Percentiles rank a stretch among this genome's conserved stretches.
Conservation (phyloP, 331 rosid species). For the Saraca asoca region DNA sequence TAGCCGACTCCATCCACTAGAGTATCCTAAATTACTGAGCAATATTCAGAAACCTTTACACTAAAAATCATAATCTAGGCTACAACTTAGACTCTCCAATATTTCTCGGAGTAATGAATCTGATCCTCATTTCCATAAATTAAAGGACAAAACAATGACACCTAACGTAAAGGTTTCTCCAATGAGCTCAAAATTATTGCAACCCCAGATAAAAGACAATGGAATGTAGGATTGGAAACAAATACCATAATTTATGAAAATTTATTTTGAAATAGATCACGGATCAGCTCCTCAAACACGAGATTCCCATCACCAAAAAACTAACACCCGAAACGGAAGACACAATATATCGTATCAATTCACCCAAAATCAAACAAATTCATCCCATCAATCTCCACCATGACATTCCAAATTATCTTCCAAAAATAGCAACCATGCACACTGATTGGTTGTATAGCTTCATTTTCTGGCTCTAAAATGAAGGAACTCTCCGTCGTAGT, state of each 20-base stretch:
- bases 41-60: too few relatives aligned
- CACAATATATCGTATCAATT: constrained; percentile 18
- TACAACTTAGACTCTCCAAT: too few relatives aligned
- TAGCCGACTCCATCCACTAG: too few relatives aligned
- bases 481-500: neutral
- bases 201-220: neutral
- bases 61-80: too few relatives aligned
- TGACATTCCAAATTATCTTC: constrained; percentile 4
- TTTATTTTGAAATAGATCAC: constrained; percentile 43
- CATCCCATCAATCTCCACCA: constrained; percentile 31
- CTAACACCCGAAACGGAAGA: constrained; percentile 42
- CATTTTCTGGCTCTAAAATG: too few relatives aligned
- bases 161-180: too few relatives aligned
- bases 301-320: constrained; percentile 44
- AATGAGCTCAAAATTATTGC: too few relatives aligned
- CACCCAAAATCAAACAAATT: constrained; percentile 27
- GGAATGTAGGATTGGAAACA: constrained; percentile 18
- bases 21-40: too few relatives aligned
- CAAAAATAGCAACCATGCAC: neutral
- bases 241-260: constrained; percentile 61
- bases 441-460: constrained; percentile 2
- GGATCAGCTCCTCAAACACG: constrained; percentile 51
- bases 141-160: too few relatives aligned
- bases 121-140: too few relatives aligned
- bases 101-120: too few relatives aligned